A percentile compares a stretch with the other conserved stretches of the same genome.
Evolutionary conservation across 2,329 filamentous ascomycete genomes (phyloP).

Genomic region (Alternaria gaisen): DNA sequence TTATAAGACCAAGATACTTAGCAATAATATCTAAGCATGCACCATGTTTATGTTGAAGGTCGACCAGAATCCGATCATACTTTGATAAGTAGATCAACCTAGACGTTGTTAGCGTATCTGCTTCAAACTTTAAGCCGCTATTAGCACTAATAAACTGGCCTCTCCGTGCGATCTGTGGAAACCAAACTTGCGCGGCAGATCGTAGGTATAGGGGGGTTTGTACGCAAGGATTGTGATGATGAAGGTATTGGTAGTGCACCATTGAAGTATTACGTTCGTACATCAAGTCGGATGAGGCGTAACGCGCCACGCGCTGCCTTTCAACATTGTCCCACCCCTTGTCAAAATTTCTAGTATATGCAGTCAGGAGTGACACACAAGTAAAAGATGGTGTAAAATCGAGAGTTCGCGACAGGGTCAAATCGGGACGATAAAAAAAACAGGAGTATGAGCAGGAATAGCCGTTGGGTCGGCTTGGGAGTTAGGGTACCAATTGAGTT

Average conservation of each 20-base stretch:
- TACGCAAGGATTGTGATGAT: background rate
- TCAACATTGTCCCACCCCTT: background rate
- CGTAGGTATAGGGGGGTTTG: background rate
- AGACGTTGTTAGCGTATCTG: background rate
- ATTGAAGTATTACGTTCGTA: background rate
- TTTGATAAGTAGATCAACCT: background rate
- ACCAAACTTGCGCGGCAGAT: slow-evolving; percentile 1
- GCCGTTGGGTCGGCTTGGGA: background rate
- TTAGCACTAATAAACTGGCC: too few relatives aligned
- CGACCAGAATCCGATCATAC: background rate
- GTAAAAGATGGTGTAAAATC: background rate
- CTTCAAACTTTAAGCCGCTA: background rate
- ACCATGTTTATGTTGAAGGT: background rate
- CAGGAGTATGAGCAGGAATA: background rate
- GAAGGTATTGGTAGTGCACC: background rate
- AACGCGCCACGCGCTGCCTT: background rate
- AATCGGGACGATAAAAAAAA: background rate
- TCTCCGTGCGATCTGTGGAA: background rate
- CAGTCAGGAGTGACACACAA: background rate
- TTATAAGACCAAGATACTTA: background rate
- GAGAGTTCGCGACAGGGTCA: background rate
- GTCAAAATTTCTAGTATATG: background rate
- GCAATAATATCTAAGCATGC: background rate
- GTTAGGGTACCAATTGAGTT: background rate
- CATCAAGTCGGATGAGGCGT: background rate